Evolutionary conservation across 306 rosid genomes (phyloP).

Genomic region (Sphenostylis stenocarpa): DNA sequence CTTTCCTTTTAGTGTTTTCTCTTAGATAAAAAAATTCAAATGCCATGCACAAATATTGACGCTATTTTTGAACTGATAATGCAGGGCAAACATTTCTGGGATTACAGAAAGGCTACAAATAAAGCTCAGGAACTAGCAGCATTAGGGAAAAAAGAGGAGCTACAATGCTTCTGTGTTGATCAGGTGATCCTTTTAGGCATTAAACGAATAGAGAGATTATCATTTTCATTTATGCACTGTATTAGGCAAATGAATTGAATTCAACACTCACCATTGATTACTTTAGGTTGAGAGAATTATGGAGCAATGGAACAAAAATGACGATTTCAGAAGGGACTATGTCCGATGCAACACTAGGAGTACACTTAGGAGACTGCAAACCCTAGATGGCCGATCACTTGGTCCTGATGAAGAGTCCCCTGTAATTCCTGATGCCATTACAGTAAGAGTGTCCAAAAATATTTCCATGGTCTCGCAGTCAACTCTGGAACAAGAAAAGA

Average conservation of each 20-base stretch:
- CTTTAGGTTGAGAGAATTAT: constrained; percentile 63
- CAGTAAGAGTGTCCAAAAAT: constrained; percentile 45
- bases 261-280: constrained; percentile 25
- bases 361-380: constrained; percentile 76
- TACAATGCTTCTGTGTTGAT: constrained; percentile 59
- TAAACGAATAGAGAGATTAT: constrained; percentile 5
- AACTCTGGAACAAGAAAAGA: constrained; percentile 47
- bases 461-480: constrained; percentile 37
- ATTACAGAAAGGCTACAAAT: constrained; percentile 52
- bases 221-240: constrained; percentile 13
- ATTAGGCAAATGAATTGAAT: constrained; percentile 17
- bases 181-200: constrained; percentile 53
- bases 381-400: constrained; percentile 75
- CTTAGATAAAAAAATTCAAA: background rate
- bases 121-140: constrained; percentile 51
- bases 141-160: constrained; percentile 56
- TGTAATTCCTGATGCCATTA: constrained; percentile 39
- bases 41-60: constrained; percentile 31
- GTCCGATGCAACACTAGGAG: constrained; percentile 75
- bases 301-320: constrained; percentile 66
- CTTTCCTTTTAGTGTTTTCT: background rate
- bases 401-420: constrained; percentile 89
- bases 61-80: constrained; percentile 20
- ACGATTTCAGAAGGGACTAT: constrained; percentile 73
- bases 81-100: constrained; percentile 71